phyloP scores from a whole-genome alignment of 768 basidiomycete species.

The Auricularia heimuer region DNA sequence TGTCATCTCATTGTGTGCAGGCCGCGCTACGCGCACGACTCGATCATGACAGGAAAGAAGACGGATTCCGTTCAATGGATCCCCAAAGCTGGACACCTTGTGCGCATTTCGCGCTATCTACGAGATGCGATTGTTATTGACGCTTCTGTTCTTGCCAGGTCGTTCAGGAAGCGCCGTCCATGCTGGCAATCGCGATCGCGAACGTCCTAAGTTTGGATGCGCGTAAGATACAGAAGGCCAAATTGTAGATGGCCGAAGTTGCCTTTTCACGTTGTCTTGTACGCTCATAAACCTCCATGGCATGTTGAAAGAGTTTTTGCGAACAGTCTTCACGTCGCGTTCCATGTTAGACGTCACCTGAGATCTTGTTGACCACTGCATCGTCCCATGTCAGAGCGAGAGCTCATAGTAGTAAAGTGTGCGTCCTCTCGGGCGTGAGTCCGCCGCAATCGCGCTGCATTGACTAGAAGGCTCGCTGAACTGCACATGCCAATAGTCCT shows the following conservation, averaged over 20 bases:
- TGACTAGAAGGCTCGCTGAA: too few species aligned
- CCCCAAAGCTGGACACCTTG: background rate
- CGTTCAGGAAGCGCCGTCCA: background rate
- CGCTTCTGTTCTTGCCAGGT: background rate
- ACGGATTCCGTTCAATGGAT: background rate
- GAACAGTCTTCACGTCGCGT: too few species aligned
- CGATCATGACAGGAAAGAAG: background rate
- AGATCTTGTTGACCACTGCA: too few species aligned
- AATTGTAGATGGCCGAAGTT: background rate
- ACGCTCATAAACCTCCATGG: too few species aligned
- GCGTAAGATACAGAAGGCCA: background rate
- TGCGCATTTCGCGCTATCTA: background rate
- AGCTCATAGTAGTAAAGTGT: too few species aligned
- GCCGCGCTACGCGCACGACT: background rate
- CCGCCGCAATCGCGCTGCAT: too few species aligned
- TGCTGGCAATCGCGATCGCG: background rate
- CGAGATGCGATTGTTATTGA: background rate
- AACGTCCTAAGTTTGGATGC: background rate
- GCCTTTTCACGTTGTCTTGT: too few species aligned
- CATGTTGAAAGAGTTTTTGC: too few species aligned
- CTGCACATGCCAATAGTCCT: too few species aligned
- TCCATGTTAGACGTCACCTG: too few species aligned
- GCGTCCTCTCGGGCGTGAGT: too few species aligned
- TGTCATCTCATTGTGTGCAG: background rate
- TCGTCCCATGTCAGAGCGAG: too few species aligned